These are phyloP conservation scores for Hyphopichia wangnamkhiaoensis DNA, from an alignment of 1,139 yeast species.

Conservation along the genomic window DNA sequence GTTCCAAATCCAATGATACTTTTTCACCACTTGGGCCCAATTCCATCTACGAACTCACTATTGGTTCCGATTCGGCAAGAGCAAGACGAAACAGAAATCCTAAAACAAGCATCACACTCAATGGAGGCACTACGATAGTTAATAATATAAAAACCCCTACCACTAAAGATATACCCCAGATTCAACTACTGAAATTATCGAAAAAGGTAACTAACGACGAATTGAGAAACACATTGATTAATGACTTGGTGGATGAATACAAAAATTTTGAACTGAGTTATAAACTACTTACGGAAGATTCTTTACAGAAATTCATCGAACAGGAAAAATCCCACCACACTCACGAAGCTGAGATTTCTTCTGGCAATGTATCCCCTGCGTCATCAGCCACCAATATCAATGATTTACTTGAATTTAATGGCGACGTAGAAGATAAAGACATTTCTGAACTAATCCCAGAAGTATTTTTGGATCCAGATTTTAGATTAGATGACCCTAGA, in stretches of 20 bases:
- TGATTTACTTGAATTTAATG: slow-evolving; percentile 6
- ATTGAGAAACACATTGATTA: slow-evolving; percentile 47
- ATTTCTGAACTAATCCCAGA: slow-evolving; percentile 54
- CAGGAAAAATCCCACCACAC: slow-evolving; percentile 16
- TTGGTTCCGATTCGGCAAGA: slow-evolving; percentile 54
- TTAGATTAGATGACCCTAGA: slow-evolving; percentile 86
- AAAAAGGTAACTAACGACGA: slow-evolving; percentile 51
- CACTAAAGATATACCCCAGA: slow-evolving; percentile 79
- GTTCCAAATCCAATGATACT: slow-evolving; percentile 9
- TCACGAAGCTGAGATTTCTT: slow-evolving; percentile 4
- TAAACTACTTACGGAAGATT: slow-evolving; percentile 49
- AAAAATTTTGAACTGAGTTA: slow-evolving; percentile 52
- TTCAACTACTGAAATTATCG: slow-evolving; percentile 61
- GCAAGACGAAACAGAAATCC: slow-evolving; percentile 33
- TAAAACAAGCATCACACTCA: slow-evolving; percentile 36
- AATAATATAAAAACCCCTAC: slow-evolving; percentile 69
- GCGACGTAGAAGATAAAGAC: slow-evolving; percentile 11
- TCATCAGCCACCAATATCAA: slow-evolving; percentile 14
- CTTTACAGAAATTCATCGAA: slow-evolving; percentile 44
- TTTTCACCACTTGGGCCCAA: slow-evolving; percentile 75
- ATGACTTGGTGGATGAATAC: slow-evolving; percentile 53
- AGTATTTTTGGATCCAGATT: slow-evolving; percentile 66
- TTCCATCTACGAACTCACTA: slow-evolving; percentile 72
- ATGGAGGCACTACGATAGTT: slow-evolving; percentile 43
- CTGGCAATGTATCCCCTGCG: slow-evolving; percentile 13